These are phyloP conservation scores for Tephrocybe sp. DNA, from an alignment of 768 basidiomycete genomes.

Conservation along the genomic window DNA sequence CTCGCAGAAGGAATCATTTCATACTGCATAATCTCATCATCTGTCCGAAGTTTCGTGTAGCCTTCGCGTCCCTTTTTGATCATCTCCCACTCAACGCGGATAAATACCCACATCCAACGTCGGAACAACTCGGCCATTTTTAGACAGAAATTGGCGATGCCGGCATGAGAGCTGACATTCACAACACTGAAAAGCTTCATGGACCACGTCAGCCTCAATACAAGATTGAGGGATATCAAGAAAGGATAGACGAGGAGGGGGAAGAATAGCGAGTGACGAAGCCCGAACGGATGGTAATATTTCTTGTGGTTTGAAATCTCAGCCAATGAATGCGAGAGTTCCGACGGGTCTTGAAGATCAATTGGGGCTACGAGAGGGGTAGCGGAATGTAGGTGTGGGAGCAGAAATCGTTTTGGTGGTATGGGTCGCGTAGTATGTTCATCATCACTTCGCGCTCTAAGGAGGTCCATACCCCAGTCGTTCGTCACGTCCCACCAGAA, in stretches of 20 bases:
- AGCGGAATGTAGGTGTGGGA: conserved; percentile 46
- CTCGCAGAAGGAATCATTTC: conserved; percentile 39
- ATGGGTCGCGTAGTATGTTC: conserved; percentile 33
- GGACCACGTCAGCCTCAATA: conserved; percentile 92
- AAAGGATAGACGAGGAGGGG: conserved; percentile 86
- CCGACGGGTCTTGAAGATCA: conserved; percentile 5
- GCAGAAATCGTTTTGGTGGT: conserved; percentile 44
- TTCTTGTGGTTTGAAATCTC: conserved; percentile 18
- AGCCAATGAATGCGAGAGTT: conserved; percentile 2
- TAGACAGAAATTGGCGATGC: conserved; percentile 82
- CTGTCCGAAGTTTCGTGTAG: conserved; percentile 22
- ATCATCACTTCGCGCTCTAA: conserved; percentile 40
- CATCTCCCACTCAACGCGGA: conserved; percentile 96
- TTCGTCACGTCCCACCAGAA: conserved; percentile 99
- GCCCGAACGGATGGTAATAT: conserved; percentile 59
- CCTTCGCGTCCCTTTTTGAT: conserved; percentile 53
- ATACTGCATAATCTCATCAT: conserved; percentile 37
- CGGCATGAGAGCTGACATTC: conserved; percentile 76
- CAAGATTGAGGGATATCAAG: conserved; percentile 76
- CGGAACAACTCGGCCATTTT: conserved; percentile 88
- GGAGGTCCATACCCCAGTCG: conserved; percentile 91
- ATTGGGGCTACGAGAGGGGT: conserved; percentile 24
- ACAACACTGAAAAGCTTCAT: conserved; percentile 88
- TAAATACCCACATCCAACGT: conserved; percentile 98
- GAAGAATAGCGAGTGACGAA: conserved; percentile 75